A percentile compares a stretch with the other conserved stretches of the same genome.
Conservation (phyloP, 257 asterid species). For the Solanum dulcamara region DNA sequence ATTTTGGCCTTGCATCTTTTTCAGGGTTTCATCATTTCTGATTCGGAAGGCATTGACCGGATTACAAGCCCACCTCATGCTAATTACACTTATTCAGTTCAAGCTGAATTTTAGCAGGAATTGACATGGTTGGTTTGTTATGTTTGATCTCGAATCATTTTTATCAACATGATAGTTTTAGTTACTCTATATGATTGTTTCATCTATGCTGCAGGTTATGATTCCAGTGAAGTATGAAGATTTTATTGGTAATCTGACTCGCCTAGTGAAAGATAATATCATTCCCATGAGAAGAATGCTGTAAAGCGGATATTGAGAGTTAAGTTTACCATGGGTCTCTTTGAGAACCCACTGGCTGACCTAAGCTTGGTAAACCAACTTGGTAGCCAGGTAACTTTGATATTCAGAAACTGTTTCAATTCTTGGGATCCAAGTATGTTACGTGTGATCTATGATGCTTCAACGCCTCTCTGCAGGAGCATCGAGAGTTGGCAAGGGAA, state of each 20-base stretch:
- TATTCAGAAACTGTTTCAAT: background rate
- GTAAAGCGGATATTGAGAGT: constrained; percentile 36
- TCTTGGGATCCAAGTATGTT: background rate
- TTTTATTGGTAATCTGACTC: constrained; percentile 19
- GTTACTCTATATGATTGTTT: background rate
- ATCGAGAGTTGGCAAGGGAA: constrained; percentile 30
- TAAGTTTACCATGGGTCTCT: constrained; percentile 29
- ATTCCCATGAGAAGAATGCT: constrained; percentile 37
- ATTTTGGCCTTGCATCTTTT: background rate
- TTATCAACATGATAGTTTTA: background rate
- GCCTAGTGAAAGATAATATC: constrained; percentile 15
- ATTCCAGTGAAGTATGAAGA: constrained; percentile 24
- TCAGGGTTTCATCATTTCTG: constrained; percentile 22
- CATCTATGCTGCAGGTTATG: constrained; percentile 19
- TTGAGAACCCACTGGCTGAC: constrained; percentile 39
- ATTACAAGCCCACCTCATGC: constrained; percentile 10
- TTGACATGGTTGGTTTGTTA: constrained; percentile 14
- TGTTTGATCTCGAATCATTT: background rate
- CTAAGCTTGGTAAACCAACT: constrained; percentile 18
- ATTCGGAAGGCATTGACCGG: constrained; percentile 12
- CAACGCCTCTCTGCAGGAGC: background rate
- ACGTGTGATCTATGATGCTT: background rate
- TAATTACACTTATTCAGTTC: constrained; percentile 19
- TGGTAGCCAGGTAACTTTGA: constrained; percentile 22
- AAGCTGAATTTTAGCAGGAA: constrained; percentile 16